Evolutionary conservation across 2,329 filamentous ascomycete genomes (phyloP).

Genomic region (Fusarium setosum): DNA sequence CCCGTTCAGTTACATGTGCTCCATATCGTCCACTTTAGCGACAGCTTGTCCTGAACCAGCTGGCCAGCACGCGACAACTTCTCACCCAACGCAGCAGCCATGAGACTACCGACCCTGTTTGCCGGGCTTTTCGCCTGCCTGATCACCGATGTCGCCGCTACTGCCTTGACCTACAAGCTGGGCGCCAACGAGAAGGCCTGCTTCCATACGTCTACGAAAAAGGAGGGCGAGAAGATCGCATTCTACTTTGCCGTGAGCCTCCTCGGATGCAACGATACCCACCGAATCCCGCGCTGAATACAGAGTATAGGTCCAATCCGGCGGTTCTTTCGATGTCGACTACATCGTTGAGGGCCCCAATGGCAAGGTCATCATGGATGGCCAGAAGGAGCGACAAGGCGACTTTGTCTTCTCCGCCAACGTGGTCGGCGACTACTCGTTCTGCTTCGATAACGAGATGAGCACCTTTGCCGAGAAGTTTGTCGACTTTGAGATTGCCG

Average conservation of each 20-base stretch:
- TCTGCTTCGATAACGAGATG: slow-evolving; percentile 99
- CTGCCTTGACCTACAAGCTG: slow-evolving; percentile 94
- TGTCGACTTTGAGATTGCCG: slow-evolving; percentile 97
- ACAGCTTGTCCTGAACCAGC: slow-evolving; percentile 45
- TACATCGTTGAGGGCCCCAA: slow-evolving; percentile 87
- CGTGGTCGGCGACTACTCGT: slow-evolving; percentile 87
- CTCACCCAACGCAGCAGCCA: slow-evolving; percentile 51
- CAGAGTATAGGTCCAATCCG: slow-evolving; percentile 85
- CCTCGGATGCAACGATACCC: neutral
- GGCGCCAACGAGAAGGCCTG: slow-evolving; percentile 93
- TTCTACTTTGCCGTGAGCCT: slow-evolving; percentile 95
- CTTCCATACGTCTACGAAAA: slow-evolving; percentile 87
- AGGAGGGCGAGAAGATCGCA: slow-evolving; percentile 87
- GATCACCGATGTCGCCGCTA: slow-evolving; percentile 80
- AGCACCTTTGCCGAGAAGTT: slow-evolving; percentile 97
- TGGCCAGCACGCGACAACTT: slow-evolving; percentile 43
- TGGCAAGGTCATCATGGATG: slow-evolving; percentile 84
- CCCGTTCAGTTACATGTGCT: slow-evolving; percentile 40
- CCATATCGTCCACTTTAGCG: slow-evolving; percentile 38
- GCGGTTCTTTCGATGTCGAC: slow-evolving; percentile 97
- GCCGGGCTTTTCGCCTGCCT: slow-evolving; percentile 78
- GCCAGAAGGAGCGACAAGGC: slow-evolving; percentile 91
- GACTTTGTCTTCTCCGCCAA: slow-evolving; percentile 98
- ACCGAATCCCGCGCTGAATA: slow-evolving; percentile 20
- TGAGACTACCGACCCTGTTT: slow-evolving; percentile 73